Evolutionary conservation across 208 protist genomes (phyloP).

Genomic region (Leishmania tarentolae): DNA sequence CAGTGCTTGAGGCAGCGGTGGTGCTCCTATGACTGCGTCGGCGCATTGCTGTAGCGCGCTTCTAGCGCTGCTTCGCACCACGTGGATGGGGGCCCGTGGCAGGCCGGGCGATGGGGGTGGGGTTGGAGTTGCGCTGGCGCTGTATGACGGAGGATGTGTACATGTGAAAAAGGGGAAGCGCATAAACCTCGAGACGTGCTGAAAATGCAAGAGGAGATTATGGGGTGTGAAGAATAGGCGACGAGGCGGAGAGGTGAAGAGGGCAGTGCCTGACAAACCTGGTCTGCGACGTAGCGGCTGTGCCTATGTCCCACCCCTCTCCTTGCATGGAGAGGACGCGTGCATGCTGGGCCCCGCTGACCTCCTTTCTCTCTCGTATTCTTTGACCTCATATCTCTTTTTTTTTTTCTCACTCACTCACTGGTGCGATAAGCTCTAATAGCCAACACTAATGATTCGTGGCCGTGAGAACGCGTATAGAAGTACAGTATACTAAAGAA

Average conservation of each 20-base stretch:
- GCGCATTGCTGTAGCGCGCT: neutral
- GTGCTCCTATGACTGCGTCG: neutral
- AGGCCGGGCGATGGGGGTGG: neutral
- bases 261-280: neutral
- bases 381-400: neutral
- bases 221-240: too few relatives aligned
- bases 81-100: neutral
- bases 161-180: too few relatives aligned
- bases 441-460: neutral
- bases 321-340: neutral
- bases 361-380: neutral
- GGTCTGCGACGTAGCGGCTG: neutral
- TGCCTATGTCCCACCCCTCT: neutral
- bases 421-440: neutral
- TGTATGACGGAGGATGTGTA: neutral
- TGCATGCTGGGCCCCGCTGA: neutral
- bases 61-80: neutral
- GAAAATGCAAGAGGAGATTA: neutral
- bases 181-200: neutral
- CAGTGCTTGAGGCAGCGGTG: neutral
- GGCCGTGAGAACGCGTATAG: neutral
- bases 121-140: neutral
- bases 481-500: neutral
- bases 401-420: neutral
- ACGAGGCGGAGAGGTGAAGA: neutral